These are phyloP conservation scores for Aspergillus fructus DNA, from an alignment of 2,329 filamentous ascomycete species.

Conservation along the genomic window DNA sequence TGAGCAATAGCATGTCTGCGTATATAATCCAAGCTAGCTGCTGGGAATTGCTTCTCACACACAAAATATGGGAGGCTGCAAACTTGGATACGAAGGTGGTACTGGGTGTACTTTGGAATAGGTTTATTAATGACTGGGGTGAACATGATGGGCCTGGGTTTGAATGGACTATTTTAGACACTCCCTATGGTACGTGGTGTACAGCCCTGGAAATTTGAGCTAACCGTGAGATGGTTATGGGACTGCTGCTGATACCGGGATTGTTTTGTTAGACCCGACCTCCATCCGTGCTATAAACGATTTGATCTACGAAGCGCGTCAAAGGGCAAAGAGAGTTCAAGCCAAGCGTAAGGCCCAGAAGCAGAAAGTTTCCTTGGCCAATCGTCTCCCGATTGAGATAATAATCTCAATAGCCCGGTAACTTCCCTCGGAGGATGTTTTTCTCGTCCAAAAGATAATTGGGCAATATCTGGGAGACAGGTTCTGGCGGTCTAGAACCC, in stretches of 20 bases:
- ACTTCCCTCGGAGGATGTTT: too few relatives aligned
- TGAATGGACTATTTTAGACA: too few relatives aligned
- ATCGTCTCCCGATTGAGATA: too few relatives aligned
- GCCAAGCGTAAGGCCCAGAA: neutral
- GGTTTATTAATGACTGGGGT: neutral
- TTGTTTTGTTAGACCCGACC: neutral
- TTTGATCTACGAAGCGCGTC: neutral
- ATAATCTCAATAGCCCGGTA: too few relatives aligned
- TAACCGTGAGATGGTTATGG: neutral
- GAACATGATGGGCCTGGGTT: neutral
- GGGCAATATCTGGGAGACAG: too few relatives aligned
- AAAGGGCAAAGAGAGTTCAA: neutral
- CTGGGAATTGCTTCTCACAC: neutral
- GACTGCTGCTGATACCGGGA: neutral
- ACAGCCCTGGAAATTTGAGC: neutral
- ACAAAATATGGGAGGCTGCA: neutral
- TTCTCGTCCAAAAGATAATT: too few relatives aligned
- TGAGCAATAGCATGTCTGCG: neutral
- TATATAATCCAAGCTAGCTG: neutral
- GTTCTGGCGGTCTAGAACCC: too few relatives aligned
- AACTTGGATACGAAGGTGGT: neutral
- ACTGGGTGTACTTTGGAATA: neutral
- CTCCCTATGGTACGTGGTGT: too few relatives aligned
- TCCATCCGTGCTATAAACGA: neutral
- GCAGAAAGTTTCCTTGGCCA: too few relatives aligned